Evolutionary conservation across 352 stramenopile genomes (phyloP).

Genomic region (Globisporangium orthogonon): DNA sequence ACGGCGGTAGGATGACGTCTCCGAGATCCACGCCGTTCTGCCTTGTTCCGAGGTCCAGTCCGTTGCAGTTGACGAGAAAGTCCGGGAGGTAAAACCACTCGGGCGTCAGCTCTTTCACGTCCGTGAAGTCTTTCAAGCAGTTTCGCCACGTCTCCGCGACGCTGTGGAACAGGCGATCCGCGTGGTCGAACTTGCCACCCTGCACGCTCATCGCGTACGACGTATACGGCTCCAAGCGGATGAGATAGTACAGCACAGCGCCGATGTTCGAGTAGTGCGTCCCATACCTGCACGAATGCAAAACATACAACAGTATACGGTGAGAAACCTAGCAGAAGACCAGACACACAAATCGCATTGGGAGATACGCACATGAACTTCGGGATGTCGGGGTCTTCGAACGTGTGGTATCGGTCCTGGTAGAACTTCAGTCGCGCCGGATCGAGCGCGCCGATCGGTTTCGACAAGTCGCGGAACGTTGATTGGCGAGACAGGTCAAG

Average conservation of each 20-base stretch:
- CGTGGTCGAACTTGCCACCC: conserved; percentile 92
- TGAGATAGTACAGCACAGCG: conserved; percentile 98
- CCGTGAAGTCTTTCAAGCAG: conserved; percentile 84
- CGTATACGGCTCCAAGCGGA: conserved; percentile 98
- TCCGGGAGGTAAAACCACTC: conserved; percentile 93
- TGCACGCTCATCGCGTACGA: conserved; percentile 93
- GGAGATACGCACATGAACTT: conserved; percentile 72
- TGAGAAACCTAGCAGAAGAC: neutral
- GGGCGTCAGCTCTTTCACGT: conserved; percentile 92
- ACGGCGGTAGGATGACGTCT: conserved; percentile 93
- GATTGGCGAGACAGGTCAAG: conserved; percentile 61
- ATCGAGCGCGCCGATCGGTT: conserved; percentile 97
- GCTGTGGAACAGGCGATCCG: conserved; percentile 91
- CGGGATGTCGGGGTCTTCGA: conserved; percentile 83
- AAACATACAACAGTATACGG: neutral
- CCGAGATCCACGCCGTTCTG: conserved; percentile 84
- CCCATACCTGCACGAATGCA: conserved; percentile 51
- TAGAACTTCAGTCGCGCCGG: conserved; percentile 89
- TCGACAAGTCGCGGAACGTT: conserved; percentile 94
- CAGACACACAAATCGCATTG: neutral
- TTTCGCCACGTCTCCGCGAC: conserved; percentile 88
- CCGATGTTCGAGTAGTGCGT: conserved; percentile 90
- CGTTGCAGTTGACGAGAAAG: conserved; percentile 88
- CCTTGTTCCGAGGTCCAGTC: conserved; percentile 65
- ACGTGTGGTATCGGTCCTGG: conserved; percentile 90